phyloP scores from a whole-genome alignment of 2,329 filamentous ascomycete genomes.

The Zopfia rhizophila region DNA sequence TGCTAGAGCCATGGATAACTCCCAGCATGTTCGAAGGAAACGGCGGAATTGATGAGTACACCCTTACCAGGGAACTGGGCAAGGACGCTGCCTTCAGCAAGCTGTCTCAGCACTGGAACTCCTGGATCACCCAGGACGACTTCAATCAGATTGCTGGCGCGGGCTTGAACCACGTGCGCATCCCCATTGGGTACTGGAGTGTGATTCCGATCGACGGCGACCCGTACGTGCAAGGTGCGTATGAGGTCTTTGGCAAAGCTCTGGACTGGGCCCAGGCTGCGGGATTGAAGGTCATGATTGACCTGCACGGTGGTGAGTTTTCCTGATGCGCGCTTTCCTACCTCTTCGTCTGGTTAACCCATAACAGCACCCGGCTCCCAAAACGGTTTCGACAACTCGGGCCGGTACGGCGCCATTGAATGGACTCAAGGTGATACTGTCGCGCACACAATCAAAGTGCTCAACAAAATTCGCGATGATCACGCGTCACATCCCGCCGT shows the following conservation, averaged over 20 bases:
- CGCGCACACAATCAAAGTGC: conserved; percentile 51
- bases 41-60: conserved; percentile 68
- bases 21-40: conserved; percentile 68
- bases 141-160: conserved; percentile 65
- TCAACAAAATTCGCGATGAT: conserved; percentile 60
- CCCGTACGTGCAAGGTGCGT: conserved; percentile 71
- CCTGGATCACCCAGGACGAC: conserved; percentile 66
- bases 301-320: conserved; percentile 72
- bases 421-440: conserved; percentile 59
- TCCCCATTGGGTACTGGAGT: conserved; percentile 75
- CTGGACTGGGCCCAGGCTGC: conserved; percentile 67
- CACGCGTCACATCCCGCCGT: conserved; percentile 57
- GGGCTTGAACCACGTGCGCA: conserved; percentile 72
- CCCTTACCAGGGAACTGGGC: conserved; percentile 62
- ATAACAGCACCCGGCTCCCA: conserved; percentile 67
- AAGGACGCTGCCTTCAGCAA: conserved; percentile 58
- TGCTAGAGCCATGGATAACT: conserved; percentile 73
- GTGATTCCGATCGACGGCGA: conserved; percentile 63
- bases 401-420: conserved; percentile 58
- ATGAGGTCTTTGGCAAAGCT: conserved; percentile 66
- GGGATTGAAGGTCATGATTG: conserved; percentile 72
- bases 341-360: conserved; percentile 1
- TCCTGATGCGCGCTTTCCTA: conserved; percentile 10
- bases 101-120: conserved; percentile 67
- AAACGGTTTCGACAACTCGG: conserved; percentile 75